Evolutionary conservation across 2,329 filamentous ascomycete species (phyloP), one percentile per base, ranked within the genome.

Genomic region (Cercospora berteroae): DNA sequence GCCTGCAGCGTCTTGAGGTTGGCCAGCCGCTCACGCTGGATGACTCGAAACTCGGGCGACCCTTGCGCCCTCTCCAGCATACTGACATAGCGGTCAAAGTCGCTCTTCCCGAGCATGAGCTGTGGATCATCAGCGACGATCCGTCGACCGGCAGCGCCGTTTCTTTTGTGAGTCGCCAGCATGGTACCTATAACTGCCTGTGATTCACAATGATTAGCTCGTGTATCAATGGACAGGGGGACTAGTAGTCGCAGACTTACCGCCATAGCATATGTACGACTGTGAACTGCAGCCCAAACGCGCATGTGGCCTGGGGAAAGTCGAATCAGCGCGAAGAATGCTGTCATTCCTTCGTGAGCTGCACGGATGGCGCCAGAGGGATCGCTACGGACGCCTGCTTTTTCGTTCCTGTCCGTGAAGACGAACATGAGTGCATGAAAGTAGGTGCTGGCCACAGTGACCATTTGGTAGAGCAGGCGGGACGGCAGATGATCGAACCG

Each of bases 361-460:
- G 48, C 48, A 27, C 48, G 48, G 9, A 55, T 55, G 23, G 65
- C 65, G 7, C 65, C 60, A 25, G 63, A 52, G 10, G 50, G 29
- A 18, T 67, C 60, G 13, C 36, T 27, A 13, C 64, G 50, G 3
- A 60, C 52, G 13, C 55, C 50, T 13, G 60, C 39, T 1, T 20
- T 50, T 18, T 60, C 65, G 18, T 64, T 64, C 18, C 39, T 52
- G 27, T 67, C 65, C 50, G 59, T 67, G 42, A 59, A 67, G 20
- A 67, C 27, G 20, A 59, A 59, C 65, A 67, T 64, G 12, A 67
- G 39, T 8, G 50, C 60, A n/a, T 52, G 39, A n/a, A 64, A 67
- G 31, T 60, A 64, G 16, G 27, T 64, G 23, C 48, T 64, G 12
- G 44, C 27, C 33, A 57, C 61, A 18, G 61, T 42, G 5, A 64